Base-by-base conservation (phyloP, 1,284 basidiomycete species). In the Spongiforma sp. region DNA sequence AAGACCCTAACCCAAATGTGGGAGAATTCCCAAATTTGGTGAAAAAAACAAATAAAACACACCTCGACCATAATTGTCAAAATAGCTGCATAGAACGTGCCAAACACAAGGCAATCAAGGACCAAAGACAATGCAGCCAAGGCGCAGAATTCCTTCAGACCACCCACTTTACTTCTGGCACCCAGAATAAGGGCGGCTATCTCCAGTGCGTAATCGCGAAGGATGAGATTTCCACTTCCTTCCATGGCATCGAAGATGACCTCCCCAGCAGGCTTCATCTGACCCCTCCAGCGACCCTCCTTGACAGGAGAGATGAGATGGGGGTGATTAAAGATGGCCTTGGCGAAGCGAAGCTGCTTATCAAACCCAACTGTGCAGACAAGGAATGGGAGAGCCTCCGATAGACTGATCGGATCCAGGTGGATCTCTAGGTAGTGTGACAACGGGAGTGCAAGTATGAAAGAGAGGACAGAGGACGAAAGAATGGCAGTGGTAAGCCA, bases 291-390 rank as follows among this genome's bases (percentile, higher is more conserved):
- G 30, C 79, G 77, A 41, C 82, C 81, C 61, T 80, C 78, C 60
- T 84, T 83, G 57, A 82, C 81, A 1, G 86, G 85, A 12, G 83
- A 79, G 48, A 84, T 79, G 62, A 90, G 86, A 67, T 95, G 90
- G 5, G 94, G 93, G 71, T 96, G 93, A 26, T 89, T 86, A 79
- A 99, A 95, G 39, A 99, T 93, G 15, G 96, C 93, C 33, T 92
- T 87, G 0, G 96, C 96, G 46, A 99, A 89, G 15, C 94, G 88
- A 65, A 96, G 91, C 0, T 96, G 97, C 79, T 99, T 99, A 80
- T 99, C 97, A 76, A 99, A 99, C 17, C 97, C 97, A 63, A 99
- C 91, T 1, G 95, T 97, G 78, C 98, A 98, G 52, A 99, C 96
- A 43, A 99, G 84, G 89, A 99, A 99, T 0, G 97, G 97, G 3